phyloP scores from a whole-genome alignment of 2,329 filamentous ascomycete species.

The Nemania sp. region DNA sequence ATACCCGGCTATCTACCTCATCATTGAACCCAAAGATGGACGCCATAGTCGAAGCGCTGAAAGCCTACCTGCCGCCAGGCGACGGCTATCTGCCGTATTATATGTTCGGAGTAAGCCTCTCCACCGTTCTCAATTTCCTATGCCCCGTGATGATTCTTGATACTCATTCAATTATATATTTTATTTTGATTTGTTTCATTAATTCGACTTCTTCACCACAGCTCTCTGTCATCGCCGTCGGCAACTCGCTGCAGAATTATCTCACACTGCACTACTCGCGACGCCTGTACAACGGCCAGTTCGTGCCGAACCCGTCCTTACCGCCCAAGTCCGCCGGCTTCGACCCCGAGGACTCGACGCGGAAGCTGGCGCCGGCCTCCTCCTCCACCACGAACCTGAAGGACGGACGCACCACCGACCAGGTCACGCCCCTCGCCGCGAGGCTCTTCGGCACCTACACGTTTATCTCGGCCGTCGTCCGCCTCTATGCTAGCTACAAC shows the following conservation, averaged over 20 bases:
- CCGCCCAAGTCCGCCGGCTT: conserved; percentile 46
- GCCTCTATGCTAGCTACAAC: conserved; percentile 84
- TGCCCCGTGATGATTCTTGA: no score
- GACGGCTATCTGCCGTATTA: conserved; percentile 64
- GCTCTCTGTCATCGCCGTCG: conserved; percentile 81
- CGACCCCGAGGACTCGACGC: conserved; percentile 57
- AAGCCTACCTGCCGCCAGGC: conserved; percentile 49
- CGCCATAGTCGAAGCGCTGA: conserved; percentile 50
- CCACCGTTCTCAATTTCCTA: not conserved
- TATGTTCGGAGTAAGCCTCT: conserved; percentile 56
- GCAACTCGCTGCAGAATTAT: conserved; percentile 86
- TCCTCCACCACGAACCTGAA: conserved; percentile 48
- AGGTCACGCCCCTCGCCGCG: conserved; percentile 75
- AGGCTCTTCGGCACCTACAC: conserved; percentile 91
- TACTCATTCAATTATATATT: no score
- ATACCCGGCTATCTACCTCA: not conserved
- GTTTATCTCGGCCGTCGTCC: conserved; percentile 73
- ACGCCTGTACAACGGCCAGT: conserved; percentile 79
- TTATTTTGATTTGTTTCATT: not conserved
- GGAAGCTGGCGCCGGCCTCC: conserved; percentile 55
- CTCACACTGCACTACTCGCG: conserved; percentile 77
- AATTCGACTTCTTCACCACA: conserved; percentile 44
- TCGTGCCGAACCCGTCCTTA: conserved; percentile 56
- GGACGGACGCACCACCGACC: conserved; percentile 53
- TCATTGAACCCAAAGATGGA: conserved; percentile 4